phyloP scores from a whole-genome alignment of 1,284 basidiomycete species.

The Ganoderma meredithae region DNA sequence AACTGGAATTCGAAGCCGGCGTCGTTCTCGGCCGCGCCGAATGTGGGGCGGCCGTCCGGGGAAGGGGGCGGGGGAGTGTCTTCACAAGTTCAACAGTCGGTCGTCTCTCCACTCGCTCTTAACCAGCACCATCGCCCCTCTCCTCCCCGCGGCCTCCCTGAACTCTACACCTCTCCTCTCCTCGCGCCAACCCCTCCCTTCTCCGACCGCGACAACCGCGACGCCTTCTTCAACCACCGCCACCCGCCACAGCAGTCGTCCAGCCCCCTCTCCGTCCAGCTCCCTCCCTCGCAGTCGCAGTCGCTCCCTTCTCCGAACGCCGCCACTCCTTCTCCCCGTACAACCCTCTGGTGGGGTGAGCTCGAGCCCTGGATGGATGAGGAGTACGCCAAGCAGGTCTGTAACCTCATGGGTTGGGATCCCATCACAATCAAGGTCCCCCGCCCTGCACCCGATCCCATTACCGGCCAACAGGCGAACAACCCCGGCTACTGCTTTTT shows the following conservation, averaged over 20 bases:
- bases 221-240: constrained; percentile 37
- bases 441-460: constrained; percentile 63
- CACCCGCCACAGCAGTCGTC: constrained; percentile 36
- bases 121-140: constrained; percentile 41
- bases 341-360: constrained; percentile 79
- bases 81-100: constrained; percentile 39
- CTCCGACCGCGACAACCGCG: constrained; percentile 40
- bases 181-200: constrained; percentile 34
- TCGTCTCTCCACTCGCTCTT: constrained; percentile 36
- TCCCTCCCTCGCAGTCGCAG: constrained; percentile 35
- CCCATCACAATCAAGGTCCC: constrained; percentile 75
- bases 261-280: constrained; percentile 35
- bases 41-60: constrained; percentile 30
- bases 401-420: constrained; percentile 81
- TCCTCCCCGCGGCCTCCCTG: constrained; percentile 41
- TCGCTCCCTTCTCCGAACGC: constrained; percentile 40
- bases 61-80: constrained; percentile 31
- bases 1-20: constrained; percentile 36
- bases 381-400: constrained; percentile 86
- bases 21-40: constrained; percentile 32
- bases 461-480: constrained; percentile 72
- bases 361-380: constrained; percentile 94
- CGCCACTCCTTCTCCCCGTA: constrained; percentile 36
- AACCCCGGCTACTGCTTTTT: constrained; percentile 88
- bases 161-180: constrained; percentile 37